A percentile compares a stretch with the other conserved stretches of the same genome.
phyloP scores from a whole-genome alignment of 164 flowering plant species.

The Sextonia rubra region DNA sequence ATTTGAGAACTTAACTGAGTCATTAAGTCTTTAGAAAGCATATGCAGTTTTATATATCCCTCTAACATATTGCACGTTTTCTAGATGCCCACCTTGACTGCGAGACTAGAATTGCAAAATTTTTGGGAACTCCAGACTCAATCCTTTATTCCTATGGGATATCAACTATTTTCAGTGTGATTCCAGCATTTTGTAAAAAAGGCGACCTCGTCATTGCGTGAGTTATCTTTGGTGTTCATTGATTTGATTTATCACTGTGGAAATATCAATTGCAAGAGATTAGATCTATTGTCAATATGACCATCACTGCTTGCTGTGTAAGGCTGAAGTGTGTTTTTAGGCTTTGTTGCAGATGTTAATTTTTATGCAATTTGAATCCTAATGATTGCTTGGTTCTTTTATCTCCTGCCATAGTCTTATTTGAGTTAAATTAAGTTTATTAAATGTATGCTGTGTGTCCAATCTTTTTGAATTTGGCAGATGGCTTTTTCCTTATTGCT shows the following conservation, averaged over 20 bases:
- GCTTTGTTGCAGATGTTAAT: neutral
- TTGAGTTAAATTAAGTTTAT: neutral
- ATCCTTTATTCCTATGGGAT: conserved; percentile 95
- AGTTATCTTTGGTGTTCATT: conserved; percentile 27
- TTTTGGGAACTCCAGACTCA: conserved; percentile 94
- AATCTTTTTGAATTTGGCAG: neutral
- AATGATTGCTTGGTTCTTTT: neutral
- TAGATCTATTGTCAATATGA: neutral
- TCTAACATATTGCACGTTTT: conserved; percentile 15
- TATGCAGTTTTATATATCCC: neutral
- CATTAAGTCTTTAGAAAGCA: too few species aligned
- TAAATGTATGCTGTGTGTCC: neutral
- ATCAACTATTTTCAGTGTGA: conserved; percentile 94
- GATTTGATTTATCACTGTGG: neutral
- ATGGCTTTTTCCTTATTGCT: neutral
- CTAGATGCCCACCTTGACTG: conserved; percentile 98
- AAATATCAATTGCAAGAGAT: neutral
- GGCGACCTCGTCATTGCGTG: conserved; percentile 94
- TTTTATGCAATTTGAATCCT: neutral
- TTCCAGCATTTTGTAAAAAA: conserved; percentile 92
- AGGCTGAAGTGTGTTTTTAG: neutral
- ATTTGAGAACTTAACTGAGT: neutral
- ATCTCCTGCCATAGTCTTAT: neutral
- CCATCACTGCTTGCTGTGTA: neutral
- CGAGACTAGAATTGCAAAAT: conserved; percentile 86